A percentile compares a stretch with the other conserved stretches of the same genome.
Evolutionary conservation across 495 filamentous ascomycete species (phyloP).

Genomic region (Talaromyces thailandensis): DNA sequence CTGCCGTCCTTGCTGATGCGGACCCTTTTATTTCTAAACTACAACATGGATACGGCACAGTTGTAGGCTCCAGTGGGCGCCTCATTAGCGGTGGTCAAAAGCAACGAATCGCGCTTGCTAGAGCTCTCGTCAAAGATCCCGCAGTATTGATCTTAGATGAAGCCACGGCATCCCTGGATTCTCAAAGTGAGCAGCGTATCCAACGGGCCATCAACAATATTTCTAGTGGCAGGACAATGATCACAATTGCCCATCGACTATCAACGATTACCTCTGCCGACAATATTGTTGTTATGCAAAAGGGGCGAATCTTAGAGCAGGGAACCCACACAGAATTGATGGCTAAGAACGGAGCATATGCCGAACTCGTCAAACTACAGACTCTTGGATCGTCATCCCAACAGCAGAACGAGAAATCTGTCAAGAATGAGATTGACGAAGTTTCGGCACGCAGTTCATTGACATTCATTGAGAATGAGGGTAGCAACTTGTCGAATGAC

Average conservation of each 20-base stretch:
- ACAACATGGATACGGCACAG: slow-evolving; percentile 41
- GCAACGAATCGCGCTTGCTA: slow-evolving; percentile 58
- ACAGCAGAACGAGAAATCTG: background rate
- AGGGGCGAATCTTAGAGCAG: slow-evolving; percentile 47
- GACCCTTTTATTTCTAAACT: slow-evolving; percentile 35
- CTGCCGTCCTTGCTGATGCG: slow-evolving; percentile 33
- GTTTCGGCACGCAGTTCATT: slow-evolving; percentile 18
- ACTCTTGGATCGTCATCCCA: slow-evolving; percentile 18
- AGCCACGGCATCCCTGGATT: slow-evolving; percentile 56
- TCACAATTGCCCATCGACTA: slow-evolving; percentile 41
- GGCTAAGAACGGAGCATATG: slow-evolving; percentile 33
- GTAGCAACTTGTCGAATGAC: slow-evolving; percentile 11
- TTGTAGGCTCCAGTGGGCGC: slow-evolving; percentile 44
- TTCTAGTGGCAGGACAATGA: slow-evolving; percentile 34
- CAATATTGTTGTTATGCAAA: slow-evolving; percentile 54
- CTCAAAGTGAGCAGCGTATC: slow-evolving; percentile 43
- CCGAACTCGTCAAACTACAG: slow-evolving; percentile 35
- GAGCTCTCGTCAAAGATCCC: slow-evolving; percentile 67
- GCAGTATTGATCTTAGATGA: slow-evolving; percentile 80
- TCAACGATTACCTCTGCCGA: slow-evolving; percentile 49
- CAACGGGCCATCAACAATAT: slow-evolving; percentile 41
- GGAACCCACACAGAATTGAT: slow-evolving; percentile 38
- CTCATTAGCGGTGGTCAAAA: slow-evolving; percentile 56
- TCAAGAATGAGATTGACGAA: slow-evolving; percentile 16
- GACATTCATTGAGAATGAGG: slow-evolving; percentile 16